phyloP scores from a whole-genome alignment of 441 rosid genomes.

The Aquilaria agallochum region DNA sequence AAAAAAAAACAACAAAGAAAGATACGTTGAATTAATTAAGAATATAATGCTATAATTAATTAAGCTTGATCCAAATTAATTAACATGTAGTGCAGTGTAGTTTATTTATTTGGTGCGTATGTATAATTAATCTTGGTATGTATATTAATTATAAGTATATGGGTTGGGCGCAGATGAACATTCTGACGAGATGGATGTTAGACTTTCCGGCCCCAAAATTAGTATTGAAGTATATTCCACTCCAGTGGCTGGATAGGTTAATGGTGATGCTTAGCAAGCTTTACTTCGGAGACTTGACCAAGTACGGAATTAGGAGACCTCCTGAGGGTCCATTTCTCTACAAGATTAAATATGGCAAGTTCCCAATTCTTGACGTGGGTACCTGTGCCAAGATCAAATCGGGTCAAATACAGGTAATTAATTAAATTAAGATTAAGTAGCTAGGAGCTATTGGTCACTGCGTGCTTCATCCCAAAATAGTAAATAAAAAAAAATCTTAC shows the following conservation, averaged over 20 bases:
- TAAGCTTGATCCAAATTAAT: too few species aligned
- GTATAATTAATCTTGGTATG: too few species aligned
- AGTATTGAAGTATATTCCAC: constrained; percentile 26
- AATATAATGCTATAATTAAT: too few species aligned
- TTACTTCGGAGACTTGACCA: constrained; percentile 36
- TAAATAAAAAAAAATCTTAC: too few species aligned
- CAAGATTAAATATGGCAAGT: constrained; percentile 35
- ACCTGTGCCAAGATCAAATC: constrained; percentile 33
- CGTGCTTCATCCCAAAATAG: background rate
- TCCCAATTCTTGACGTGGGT: constrained; percentile 47
- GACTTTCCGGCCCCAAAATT: constrained; percentile 15
- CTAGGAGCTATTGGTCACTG: too few species aligned
- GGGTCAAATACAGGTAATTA: constrained; percentile 44
- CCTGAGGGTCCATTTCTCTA: constrained; percentile 26
- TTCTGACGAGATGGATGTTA: constrained; percentile 30
- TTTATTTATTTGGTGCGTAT: too few species aligned
- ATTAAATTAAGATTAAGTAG: too few species aligned
- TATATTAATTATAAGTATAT: too few species aligned
- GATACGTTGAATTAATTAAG: too few species aligned
- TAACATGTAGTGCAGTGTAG: too few species aligned
- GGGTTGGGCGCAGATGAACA: constrained; percentile 31
- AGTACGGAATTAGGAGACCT: constrained; percentile 25
- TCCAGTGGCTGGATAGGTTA: constrained; percentile 27
- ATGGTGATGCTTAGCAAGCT: constrained; percentile 26
- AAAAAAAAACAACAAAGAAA: too few species aligned